Evolutionary conservation across 768 basidiomycete genomes (phyloP), one percentile per base, ranked within the genome.

Genomic region (Pleurotus platypus): DNA sequence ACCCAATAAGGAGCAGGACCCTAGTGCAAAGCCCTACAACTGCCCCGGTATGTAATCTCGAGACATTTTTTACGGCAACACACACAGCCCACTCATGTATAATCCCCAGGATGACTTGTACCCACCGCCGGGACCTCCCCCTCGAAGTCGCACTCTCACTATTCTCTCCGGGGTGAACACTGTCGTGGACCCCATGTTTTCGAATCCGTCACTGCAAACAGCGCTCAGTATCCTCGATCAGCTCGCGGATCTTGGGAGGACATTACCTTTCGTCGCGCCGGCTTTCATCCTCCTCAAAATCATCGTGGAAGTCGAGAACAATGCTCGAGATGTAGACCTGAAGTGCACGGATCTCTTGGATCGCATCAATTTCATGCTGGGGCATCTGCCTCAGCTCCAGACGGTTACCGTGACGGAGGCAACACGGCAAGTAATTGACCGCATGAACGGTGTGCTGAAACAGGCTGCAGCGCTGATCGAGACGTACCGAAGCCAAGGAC

Each of bases 281-380:
- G 74, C 70, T 2, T 75, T 75, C 57, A 66, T 75, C 37, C 54
- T 76, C 20, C 67, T 76, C 22, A 75, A 74, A 62, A 60, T 73
- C 55, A 75, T 75, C 60, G 70, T 76, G 58, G 72, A 73, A 56
- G 63, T 76, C 56, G 75, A 76, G 60, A 65, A 62, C 49, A 61
- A 56, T 9, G 74, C 72, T 2, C 67, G 70, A 40, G 75, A 76
- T 18, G 73, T 70, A 8, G 75, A 76, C 53, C 57, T 67, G 16
- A 76, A 76, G 54, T 76, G 74, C 59, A 70, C 59, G 49, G 75
- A 76, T 56, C 64, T 76, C 26, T 57, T 76, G 39, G 73, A 76
- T 46, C 72, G 75, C n/a, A 69, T 75, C 62, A 72, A 70, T 6
- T 76, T 76, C 67, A 75, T 75, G 74, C 66, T 75, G 49, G 67